phyloP scores from a whole-genome alignment of 2,329 filamentous ascomycete genomes.

The Xylariaceae sp. region DNA sequence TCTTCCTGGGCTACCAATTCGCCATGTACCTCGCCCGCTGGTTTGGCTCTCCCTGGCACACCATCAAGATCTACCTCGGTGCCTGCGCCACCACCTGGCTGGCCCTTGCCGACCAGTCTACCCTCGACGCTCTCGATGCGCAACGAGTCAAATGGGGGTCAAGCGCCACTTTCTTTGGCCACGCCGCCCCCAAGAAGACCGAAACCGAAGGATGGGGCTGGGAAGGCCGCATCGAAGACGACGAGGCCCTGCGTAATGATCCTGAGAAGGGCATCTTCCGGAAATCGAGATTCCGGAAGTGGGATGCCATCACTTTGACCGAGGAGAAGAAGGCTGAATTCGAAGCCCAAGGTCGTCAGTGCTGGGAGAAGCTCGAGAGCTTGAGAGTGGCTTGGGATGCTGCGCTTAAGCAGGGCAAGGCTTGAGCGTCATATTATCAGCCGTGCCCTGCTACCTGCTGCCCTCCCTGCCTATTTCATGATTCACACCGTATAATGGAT shows the following conservation, averaged over 20 bases:
- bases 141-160: constrained; percentile 79
- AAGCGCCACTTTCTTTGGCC: constrained; percentile 55
- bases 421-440: not conserved
- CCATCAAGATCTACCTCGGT: constrained; percentile 69
- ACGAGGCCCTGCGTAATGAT: constrained; percentile 38
- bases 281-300: constrained; percentile 55
- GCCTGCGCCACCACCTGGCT: constrained; percentile 76
- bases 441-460: no score
- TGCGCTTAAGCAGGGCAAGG: constrained; percentile 28
- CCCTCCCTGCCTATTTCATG: no score
- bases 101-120: constrained; percentile 61
- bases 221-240: constrained; percentile 52
- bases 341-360: constrained; percentile 54
- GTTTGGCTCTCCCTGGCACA: constrained; percentile 87
- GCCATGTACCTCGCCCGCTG: constrained; percentile 69
- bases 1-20: constrained; percentile 65
- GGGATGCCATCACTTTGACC: constrained; percentile 55
- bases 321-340: constrained; percentile 58
- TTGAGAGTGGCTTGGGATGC: constrained; percentile 64
- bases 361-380: constrained; percentile 69
- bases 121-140: constrained; percentile 53
- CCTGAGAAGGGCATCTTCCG: constrained; percentile 48
- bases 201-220: constrained; percentile 87
- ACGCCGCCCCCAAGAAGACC: constrained; percentile 64
- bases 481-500: no score